phyloP scores from a whole-genome alignment of 495 filamentous ascomycete genomes.

The Geopyxis carbonaria region DNA sequence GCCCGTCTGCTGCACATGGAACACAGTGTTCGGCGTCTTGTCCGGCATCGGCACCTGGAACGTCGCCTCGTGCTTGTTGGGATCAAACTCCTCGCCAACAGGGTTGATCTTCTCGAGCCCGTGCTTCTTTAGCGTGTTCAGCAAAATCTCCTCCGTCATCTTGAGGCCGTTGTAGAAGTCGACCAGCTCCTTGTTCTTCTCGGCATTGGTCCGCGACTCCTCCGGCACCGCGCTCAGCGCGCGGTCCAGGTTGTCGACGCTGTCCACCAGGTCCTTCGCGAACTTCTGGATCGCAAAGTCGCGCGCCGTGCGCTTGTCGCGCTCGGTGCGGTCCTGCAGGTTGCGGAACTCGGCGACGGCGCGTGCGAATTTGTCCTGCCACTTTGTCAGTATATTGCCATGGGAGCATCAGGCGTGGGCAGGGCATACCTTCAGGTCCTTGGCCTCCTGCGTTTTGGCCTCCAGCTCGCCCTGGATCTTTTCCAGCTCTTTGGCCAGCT shows the following conservation, averaged over 20 bases:
- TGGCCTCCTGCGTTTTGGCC: constrained; percentile 31
- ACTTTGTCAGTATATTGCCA: not conserved
- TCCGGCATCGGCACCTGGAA: constrained; percentile 72
- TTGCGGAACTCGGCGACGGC: constrained; percentile 92
- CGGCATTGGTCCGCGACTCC: constrained; percentile 42
- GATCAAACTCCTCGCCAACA: constrained; percentile 66
- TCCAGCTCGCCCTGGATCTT: constrained; percentile 4
- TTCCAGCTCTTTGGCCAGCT: constrained; percentile 2
- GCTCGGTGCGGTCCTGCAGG: constrained; percentile 82
- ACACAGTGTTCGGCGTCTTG: constrained; percentile 79
- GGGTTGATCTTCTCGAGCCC: constrained; percentile 83
- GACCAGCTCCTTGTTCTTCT: constrained; percentile 41
- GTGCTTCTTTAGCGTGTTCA: constrained; percentile 81
- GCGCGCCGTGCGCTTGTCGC: constrained; percentile 68
- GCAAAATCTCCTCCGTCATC: constrained; percentile 83
- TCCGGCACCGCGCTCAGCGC: constrained; percentile 62
- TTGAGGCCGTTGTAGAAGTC: constrained; percentile 74
- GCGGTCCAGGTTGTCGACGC: constrained; percentile 90
- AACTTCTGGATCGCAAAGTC: constrained; percentile 93
- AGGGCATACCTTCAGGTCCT: constrained; percentile 63
- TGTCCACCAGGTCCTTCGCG: constrained; percentile 82
- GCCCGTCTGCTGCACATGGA: constrained; percentile 87
- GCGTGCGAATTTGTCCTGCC: constrained; percentile 79
- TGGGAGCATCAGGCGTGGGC: not conserved
- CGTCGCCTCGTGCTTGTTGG: constrained; percentile 86